Evolutionary conservation across 2,329 filamentous ascomycete genomes (phyloP), one percentile per base, ranked within the genome.

Genomic region (Parastagonospora avenae): DNA sequence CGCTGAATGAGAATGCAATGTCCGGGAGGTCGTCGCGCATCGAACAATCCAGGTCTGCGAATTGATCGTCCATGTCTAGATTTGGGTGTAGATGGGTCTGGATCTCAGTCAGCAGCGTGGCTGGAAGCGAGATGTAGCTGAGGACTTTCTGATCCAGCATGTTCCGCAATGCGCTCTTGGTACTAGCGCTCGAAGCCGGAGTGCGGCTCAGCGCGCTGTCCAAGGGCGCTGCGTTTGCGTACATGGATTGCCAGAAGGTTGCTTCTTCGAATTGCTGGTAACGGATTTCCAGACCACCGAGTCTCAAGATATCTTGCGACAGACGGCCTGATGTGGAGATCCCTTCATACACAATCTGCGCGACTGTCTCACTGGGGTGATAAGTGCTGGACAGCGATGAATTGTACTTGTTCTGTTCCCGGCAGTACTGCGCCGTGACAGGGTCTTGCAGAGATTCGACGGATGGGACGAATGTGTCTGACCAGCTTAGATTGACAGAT

Each of bases 211-310:
- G 43, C 39, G 43, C 43, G 43, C 43, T 46, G 24, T 46, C 43
- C 35, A 46, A 35, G 36, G 43, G 43, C 33, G 43, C 43, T 38
- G 33, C 43, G 39, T 46, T 46, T 27, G 12, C 31, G 43, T 46
- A 46, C 43, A 46, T 46, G 28, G 43, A 39, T 46, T 33, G 43
- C 43, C 43, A 46, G 27, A 46, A 38, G 24, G 35, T 46, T 27
- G 35, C 43, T 27, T 39, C 43, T 35, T 46, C 43, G 43, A 46
- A 46, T 46, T 46, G 43, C 43, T 46, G 43, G 43, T 46, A 33
- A 46, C 38, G 33, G 24, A 46, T 46, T 12, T 39, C 36, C 28
- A 46, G 35, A 46, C 43, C 43, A n/a, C 43, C 43, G 39, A 46
- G 27, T 46, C 43, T 9, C 36, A 46, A 31, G 32, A 46, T 33